Evolutionary conservation across 805 yeast species (phyloP), one percentile per base, ranked within the genome.

Genomic region (Starmerella lactis-condensi): DNA sequence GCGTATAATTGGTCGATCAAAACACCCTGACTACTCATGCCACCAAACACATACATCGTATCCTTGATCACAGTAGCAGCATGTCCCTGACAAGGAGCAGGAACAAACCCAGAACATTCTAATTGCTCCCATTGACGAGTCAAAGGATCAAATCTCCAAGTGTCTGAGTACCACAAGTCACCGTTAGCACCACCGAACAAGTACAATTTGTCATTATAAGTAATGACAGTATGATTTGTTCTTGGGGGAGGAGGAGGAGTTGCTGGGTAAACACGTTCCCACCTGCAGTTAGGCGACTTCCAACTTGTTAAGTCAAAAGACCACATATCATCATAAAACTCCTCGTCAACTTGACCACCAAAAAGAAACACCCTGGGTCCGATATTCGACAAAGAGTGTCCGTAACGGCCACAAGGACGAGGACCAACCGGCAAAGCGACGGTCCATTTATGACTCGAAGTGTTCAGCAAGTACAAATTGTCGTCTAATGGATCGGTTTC

Each of bases 301-400:
- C 85, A 78, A 12, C 81, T 69, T 21, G 89, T 75, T 41, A 85
- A 62, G 52, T 89, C 95, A 54, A 81, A 89, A 37, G 69, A 70
- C 59, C 75, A 74, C 46, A 85, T 56, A 52, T 89, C 96, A 51
- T 75, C 73, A 54, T 78, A 83, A 43, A 65, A 67, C 12, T 70
- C 70, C 42, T 75, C 78, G 51, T 82, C 89, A 40, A 83, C 65
- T 53, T 85, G 95, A 35, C 99, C 99, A 35, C 98, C 99, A 57
- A 81, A 89, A 4, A 89, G 62, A 52, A 73, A 89, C 29, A 89
- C 60, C 32, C 61, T 62, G 12, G 67, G 61, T 24, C 67, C 64
- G 12, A 72, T 65, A 32, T 82, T 70, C 17, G 79, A 85, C 33
- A 89, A 67, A 29, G 91, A 72, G 53, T 85, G 95, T 10, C 99